Conservation (phyloP, 768 basidiomycete genomes). For the Guyanaporus albipodus region DNA sequence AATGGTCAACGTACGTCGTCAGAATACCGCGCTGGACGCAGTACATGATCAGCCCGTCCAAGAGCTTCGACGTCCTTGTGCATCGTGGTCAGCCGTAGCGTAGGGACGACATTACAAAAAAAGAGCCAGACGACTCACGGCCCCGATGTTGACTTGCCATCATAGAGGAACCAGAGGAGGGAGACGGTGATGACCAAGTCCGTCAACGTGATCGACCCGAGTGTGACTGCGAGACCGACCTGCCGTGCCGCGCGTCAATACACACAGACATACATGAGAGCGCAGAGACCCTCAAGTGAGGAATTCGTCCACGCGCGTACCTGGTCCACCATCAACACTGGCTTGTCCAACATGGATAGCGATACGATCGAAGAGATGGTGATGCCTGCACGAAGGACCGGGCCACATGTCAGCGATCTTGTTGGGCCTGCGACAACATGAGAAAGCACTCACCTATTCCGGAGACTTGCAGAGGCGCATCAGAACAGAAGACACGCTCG, state of each 20-base stretch:
- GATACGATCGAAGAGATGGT: neutral
- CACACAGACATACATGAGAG: too few relatives aligned
- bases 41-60: constrained; percentile 9
- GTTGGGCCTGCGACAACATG: neutral
- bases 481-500: too few relatives aligned
- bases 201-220: constrained; percentile 15
- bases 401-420: neutral
- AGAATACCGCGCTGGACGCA: constrained; percentile 14
- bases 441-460: constrained; percentile 9
- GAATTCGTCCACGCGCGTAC: neutral
- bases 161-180: constrained; percentile 9
- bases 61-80: constrained; percentile 3
- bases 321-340: constrained; percentile 3
- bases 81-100: neutral
- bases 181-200: constrained; percentile 13
- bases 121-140: constrained; percentile 4
- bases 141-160: neutral
- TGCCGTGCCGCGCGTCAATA: neutral
- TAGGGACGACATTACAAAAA: neutral
- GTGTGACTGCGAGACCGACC: constrained; percentile 6
- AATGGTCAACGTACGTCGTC: constrained; percentile 17
- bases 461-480: neutral
- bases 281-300: too few relatives aligned
- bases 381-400: constrained; percentile 1
- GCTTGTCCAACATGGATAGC: neutral